These are phyloP conservation scores for Jamesozyma rosinii DNA, from an alignment of 805 yeast species.

Conservation along the genomic window DNA sequence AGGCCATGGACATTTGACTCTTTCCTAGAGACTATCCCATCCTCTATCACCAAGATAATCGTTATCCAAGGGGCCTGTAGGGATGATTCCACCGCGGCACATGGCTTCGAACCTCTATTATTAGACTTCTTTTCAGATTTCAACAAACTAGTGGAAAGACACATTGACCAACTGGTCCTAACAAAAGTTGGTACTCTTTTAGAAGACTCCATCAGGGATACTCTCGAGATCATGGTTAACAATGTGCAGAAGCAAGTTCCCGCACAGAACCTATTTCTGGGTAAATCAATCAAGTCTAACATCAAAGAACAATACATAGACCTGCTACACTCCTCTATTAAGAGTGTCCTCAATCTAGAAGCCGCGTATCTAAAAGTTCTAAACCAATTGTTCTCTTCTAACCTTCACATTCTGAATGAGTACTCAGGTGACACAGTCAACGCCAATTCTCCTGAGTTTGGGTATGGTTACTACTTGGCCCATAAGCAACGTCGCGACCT, in stretches of 20 bases:
- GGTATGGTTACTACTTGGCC: constrained; percentile 67
- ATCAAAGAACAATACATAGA: constrained; percentile 1
- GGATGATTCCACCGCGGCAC: constrained; percentile 5
- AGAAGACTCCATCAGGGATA: constrained; percentile 21
- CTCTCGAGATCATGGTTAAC: constrained; percentile 38
- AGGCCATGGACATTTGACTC: constrained; percentile 61
- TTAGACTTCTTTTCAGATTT: constrained; percentile 65
- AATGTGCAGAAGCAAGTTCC: constrained; percentile 50
- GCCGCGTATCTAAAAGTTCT: constrained; percentile 70
- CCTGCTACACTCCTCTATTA: constrained; percentile 22
- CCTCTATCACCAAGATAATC: constrained; percentile 46
- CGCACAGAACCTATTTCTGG: constrained; percentile 53
- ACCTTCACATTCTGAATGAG: constrained; percentile 55
- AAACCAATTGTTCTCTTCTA: constrained; percentile 49
- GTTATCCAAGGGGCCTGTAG: constrained; percentile 52
- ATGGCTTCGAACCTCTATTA: constrained; percentile 58
- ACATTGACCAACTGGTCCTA: constrained; percentile 45
- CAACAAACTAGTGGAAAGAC: constrained; percentile 37
- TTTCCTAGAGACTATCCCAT: constrained; percentile 44
- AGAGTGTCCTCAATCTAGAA: constrained; percentile 49
- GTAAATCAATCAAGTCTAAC: constrained; percentile 24
- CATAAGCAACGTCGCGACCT: constrained; percentile 42
- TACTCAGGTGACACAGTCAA: constrained; percentile 36
- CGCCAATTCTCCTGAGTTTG: constrained; percentile 71
- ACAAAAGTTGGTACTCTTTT: constrained; percentile 35